Evolutionary conservation across 2,329 filamentous ascomycete species (phyloP).

Genomic region (Ploettnerulaceae sp.): DNA sequence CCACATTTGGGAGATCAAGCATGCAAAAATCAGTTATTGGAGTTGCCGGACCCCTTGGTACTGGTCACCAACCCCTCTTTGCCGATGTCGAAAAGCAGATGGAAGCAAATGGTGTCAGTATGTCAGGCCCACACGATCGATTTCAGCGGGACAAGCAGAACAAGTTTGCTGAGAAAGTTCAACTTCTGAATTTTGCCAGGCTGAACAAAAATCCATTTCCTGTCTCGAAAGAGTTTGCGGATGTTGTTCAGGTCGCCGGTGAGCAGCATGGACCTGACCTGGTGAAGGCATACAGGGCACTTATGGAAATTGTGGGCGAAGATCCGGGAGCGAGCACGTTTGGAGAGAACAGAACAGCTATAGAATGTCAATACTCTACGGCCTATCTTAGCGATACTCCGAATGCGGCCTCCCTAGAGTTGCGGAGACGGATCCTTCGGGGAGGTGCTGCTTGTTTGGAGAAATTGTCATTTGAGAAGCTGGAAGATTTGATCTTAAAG

Average conservation of each 20-base stretch:
- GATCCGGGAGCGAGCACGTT: conserved; percentile 53
- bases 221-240: conserved; percentile 69
- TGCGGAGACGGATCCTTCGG: conserved; percentile 74
- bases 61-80: conserved; percentile 57
- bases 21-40: conserved; percentile 86
- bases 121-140: conserved; percentile 60
- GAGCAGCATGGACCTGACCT: conserved; percentile 71
- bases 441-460: conserved; percentile 80
- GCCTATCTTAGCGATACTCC: conserved; percentile 73
- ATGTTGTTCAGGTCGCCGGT: conserved; percentile 65
- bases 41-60: conserved; percentile 62
- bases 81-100: conserved; percentile 61
- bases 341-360: conserved; percentile 59
- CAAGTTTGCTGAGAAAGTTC: conserved; percentile 74
- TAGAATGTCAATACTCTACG: conserved; percentile 69
- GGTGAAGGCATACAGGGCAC: conserved; percentile 74
- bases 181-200: conserved; percentile 70
- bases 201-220: conserved; percentile 63
- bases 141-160: conserved; percentile 79
- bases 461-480: conserved; percentile 69
- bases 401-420: conserved; percentile 56
- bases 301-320: conserved; percentile 76
- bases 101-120: conserved; percentile 44
- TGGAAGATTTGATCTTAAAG: conserved; percentile 73
- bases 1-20: conserved; percentile 63